Evolutionary conservation across 73 alveolate genomes (phyloP).

Genomic region (Loxodes magnus): DNA sequence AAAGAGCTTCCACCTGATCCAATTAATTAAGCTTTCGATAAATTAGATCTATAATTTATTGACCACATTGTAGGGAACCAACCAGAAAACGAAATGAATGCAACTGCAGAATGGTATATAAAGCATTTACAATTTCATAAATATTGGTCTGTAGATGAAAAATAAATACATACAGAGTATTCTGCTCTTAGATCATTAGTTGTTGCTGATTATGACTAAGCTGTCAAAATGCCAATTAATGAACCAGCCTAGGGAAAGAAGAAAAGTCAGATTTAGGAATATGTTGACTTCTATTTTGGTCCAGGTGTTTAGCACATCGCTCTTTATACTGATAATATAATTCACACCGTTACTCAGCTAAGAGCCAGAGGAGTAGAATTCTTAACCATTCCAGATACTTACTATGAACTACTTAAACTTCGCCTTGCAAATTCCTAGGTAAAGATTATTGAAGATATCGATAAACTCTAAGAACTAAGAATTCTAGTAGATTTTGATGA

Average conservation of each 20-base stretch:
- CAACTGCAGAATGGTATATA: constrained; percentile 79
- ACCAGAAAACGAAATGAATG: constrained; percentile 63
- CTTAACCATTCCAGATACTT: constrained; percentile 63
- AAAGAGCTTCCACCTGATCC: constrained; percentile 43
- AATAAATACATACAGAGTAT: constrained; percentile 73
- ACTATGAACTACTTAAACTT: constrained; percentile 62
- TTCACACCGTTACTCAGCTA: constrained; percentile 43
- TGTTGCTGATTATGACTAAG: constrained; percentile 72
- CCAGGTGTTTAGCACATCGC: constrained; percentile 68
- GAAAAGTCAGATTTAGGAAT: constrained; percentile 73
- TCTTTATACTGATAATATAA: constrained; percentile 43
- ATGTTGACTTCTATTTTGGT: constrained; percentile 76
- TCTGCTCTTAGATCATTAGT: constrained; percentile 72
- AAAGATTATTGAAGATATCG: constrained; percentile 42
- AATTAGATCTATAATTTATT: constrained; percentile 28
- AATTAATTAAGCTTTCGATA: constrained; percentile 33
- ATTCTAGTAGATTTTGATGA: constrained; percentile 55
- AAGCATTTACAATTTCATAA: constrained; percentile 79
- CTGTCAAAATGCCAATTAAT: constrained; percentile 79
- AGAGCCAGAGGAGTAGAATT: constrained; percentile 76
- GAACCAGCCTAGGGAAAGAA: constrained; percentile 84
- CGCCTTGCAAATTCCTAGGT: constrained; percentile 25
- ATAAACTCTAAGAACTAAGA: constrained; percentile 18
- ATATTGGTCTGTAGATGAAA: constrained; percentile 80
- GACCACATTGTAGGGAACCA: constrained; percentile 84